Conservation (phyloP, 495 filamentous ascomycete genomes). For the Viridothelium virens region DNA sequence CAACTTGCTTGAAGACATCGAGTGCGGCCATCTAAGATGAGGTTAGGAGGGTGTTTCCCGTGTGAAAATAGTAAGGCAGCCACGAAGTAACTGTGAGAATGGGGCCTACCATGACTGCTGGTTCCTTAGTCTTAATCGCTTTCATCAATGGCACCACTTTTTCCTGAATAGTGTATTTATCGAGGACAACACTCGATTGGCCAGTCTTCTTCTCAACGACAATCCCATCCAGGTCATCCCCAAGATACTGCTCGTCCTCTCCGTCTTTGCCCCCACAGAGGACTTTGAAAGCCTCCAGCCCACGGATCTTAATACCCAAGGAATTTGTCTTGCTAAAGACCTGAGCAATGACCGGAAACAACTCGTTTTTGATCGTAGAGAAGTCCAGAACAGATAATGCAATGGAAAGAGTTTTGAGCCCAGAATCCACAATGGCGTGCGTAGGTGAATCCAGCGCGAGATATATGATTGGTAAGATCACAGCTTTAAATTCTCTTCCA, state of each 20-base stretch:
- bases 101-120: slow-evolving; percentile 66
- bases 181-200: slow-evolving; percentile 65
- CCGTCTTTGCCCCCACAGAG: slow-evolving; percentile 67
- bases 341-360: slow-evolving; percentile 81
- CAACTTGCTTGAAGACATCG: slow-evolving; percentile 73
- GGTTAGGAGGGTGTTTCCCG: neutral
- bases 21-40: slow-evolving; percentile 63
- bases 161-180: slow-evolving; percentile 96
- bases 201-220: slow-evolving; percentile 19
- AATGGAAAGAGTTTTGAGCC: slow-evolving; percentile 62
- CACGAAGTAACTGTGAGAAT: neutral
- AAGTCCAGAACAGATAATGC: slow-evolving; percentile 84
- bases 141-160: slow-evolving; percentile 86
- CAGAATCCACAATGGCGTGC: slow-evolving; percentile 77
- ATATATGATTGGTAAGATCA: slow-evolving; percentile 77
- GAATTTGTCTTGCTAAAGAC: slow-evolving; percentile 91
- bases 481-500: slow-evolving; percentile 91
- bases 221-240: slow-evolving; percentile 66
- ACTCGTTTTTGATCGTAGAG: slow-evolving; percentile 87
- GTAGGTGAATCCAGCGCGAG: slow-evolving; percentile 79
- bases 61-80: neutral
- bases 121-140: slow-evolving; percentile 94
- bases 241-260: slow-evolving; percentile 21
- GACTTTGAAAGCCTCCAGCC: slow-evolving; percentile 78
- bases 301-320: slow-evolving; percentile 85